Base-by-base conservation (phyloP, 257 asterid species). In the Paraleonurus japonicus region DNA sequence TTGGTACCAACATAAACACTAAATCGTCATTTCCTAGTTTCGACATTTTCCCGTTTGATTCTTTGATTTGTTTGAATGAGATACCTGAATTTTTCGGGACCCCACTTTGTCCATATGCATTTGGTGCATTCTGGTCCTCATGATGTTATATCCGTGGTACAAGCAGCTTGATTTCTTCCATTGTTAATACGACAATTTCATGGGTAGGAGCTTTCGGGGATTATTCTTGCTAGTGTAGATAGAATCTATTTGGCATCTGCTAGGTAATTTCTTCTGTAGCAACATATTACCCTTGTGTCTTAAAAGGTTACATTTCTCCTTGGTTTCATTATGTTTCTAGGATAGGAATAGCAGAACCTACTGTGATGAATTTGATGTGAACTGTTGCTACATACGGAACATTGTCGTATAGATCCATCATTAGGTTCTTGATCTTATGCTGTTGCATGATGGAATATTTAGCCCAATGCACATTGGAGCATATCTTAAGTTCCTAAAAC, bases 81-180 rank as follows among this genome's bases (percentile, higher is more conserved):
- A 22, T 55, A 65, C 17, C 28, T 65, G 15, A 65, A 2, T 9
- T 17, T 39, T 23, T 17, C 11, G 22, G 28, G 11, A 15, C 0
- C 60, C 73, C 27, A 24, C 61, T 74, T 4, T 23, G 22, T 37
- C 22, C 57, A 62, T 72, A 58, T 4, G 27, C 15, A 50, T 23
- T 72, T 35, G 10, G 65, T 16, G 43, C 2, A 35, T 35, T 35
- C 3, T 35, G 43, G 7, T 4, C 8, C 53, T 45, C 20, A 3
- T 20, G 11, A 24, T 51, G 16, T 17, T 67, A 67, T 50, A 27
- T 50, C 32, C 51, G 50, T 32, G 12, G 6, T 24, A 10, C 13
- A 17, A 57, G 54, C 17, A 67, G 37, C 74, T 55, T 39, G 10
- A 55, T 65, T 43, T 74, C 50, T 74, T 65, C 65, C 68, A 41